Evolutionary conservation across 2,329 filamentous ascomycete species (phyloP), one percentile per base, ranked within the genome.

Genomic region (Claviceps humidiphila): DNA sequence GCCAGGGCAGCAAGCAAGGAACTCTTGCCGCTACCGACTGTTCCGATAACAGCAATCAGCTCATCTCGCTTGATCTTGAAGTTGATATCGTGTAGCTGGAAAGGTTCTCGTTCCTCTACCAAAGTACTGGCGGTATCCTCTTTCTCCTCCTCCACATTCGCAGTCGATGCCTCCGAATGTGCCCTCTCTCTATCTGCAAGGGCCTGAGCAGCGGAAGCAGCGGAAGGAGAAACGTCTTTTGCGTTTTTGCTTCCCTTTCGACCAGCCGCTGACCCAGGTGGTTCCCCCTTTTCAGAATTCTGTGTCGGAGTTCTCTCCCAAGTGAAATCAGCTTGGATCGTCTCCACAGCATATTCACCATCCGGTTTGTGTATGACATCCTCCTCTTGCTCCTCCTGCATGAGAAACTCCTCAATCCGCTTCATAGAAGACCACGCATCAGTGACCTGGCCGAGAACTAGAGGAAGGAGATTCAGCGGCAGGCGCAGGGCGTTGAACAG

Each of bases 401-500:
- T 68, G 41, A 98, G 67, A 58, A 93, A 97, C 51, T 94, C 87
- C 61, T 97, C 82, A 38, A 97, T 90, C 54, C 93, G 85, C 54
- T 82, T 78, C 6, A 96, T 63, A 0, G 90, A 95, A 1, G 86
- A 85, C 74, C 85, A 89, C 1, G 89, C 93, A 68, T 98, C 93
- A 14, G 90, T 87, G 1, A 89, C 81, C 65, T 95, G 89, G 37
- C 89, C 87, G 58, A 97, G 83, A 44, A 96, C 87, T 56, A 95
- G 70, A 0, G 91, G 91, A 2, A 97, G 73, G 61, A 96, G 69
- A 63, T 95, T 97, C 50, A 98, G 77, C 0, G 93, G 93, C 66
- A 96, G 80, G 43, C 93, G 82, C 44, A 98, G 76, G 5, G 86
- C 83, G 66, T 97, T 97, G 76, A 97, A 98, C 7, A 97, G 71